Percentiles rank a stretch among this genome's conserved stretches.
These are phyloP conservation scores for Hypoxylon lienhwacheense DNA, from an alignment of 495 filamentous ascomycete genomes.

Conservation along the genomic window DNA sequence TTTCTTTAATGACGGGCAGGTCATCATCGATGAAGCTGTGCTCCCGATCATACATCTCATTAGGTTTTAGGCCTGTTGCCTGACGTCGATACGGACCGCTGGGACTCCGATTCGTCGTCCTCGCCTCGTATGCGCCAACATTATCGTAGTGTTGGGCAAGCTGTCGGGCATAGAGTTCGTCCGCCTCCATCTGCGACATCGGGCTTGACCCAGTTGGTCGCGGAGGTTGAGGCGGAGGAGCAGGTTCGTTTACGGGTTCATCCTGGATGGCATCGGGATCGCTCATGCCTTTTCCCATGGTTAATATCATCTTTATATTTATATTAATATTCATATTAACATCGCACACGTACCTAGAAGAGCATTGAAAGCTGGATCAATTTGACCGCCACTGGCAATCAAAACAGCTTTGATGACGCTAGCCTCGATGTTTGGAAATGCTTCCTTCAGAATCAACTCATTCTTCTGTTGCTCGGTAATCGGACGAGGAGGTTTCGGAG, in stretches of 20 bases:
- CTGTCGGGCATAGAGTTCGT: slow-evolving; percentile 92
- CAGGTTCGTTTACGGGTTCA: slow-evolving; percentile 43
- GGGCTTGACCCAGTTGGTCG: slow-evolving; percentile 62
- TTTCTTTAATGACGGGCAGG: slow-evolving; percentile 88
- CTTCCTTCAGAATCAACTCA: slow-evolving; percentile 86
- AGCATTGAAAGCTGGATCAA: slow-evolving; percentile 96
- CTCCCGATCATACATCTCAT: slow-evolving; percentile 57
- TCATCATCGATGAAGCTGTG: slow-evolving; percentile 96
- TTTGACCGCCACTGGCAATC: slow-evolving; percentile 77
- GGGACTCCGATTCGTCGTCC: slow-evolving; percentile 50
- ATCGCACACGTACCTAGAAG: slow-evolving; percentile 76
- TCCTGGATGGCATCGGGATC: slow-evolving; percentile 83
- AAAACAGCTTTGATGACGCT: slow-evolving; percentile 87
- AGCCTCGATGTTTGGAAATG: slow-evolving; percentile 83
- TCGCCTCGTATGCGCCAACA: slow-evolving; percentile 54
- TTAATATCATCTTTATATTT: slow-evolving; percentile 21
- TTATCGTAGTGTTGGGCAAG: slow-evolving; percentile 87
- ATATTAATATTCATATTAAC: too few species aligned
- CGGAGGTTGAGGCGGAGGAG: slow-evolving; percentile 68
- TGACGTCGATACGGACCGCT: slow-evolving; percentile 42
- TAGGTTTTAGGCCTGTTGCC: slow-evolving; percentile 52
- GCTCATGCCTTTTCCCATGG: slow-evolving; percentile 70
- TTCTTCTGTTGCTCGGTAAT: slow-evolving; percentile 78
- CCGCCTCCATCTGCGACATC: slow-evolving; percentile 79
- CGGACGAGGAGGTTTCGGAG: slow-evolving; percentile 87